These are phyloP conservation scores for Discostella pseudostelligera DNA, from an alignment of 108 stramenopile genomes.

Conservation along the genomic window DNA sequence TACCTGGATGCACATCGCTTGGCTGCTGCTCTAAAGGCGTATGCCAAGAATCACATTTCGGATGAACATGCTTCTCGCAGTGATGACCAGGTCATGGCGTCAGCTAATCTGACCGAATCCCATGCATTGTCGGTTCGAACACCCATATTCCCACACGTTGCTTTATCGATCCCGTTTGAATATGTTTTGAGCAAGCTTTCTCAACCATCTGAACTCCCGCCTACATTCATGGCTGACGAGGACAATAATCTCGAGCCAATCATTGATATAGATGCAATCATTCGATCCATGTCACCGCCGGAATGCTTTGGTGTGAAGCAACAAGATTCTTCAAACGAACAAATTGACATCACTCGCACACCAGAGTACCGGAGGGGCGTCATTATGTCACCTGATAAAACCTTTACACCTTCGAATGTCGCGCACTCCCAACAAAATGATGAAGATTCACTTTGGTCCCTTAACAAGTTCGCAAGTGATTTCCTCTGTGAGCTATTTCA, in stretches of 20 bases:
- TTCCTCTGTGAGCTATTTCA: slow-evolving; percentile 32
- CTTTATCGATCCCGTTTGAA: slow-evolving; percentile 71
- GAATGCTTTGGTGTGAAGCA: slow-evolving; percentile 51
- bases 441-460: slow-evolving; percentile 33
- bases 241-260: slow-evolving; percentile 51
- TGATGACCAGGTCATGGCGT: slow-evolving; percentile 47
- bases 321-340: background rate
- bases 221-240: slow-evolving; percentile 22
- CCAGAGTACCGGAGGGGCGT: slow-evolving; percentile 3
- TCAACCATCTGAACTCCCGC: slow-evolving; percentile 37
- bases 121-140: slow-evolving; percentile 69
- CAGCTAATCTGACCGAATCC: slow-evolving; percentile 74
- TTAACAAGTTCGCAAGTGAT: slow-evolving; percentile 38
- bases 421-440: background rate
- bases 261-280: slow-evolving; percentile 61
- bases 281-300: slow-evolving; percentile 77
- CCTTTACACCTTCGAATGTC: slow-evolving; percentile 24
- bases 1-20: slow-evolving; percentile 82
- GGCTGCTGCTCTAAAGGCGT: slow-evolving; percentile 72
- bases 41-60: slow-evolving; percentile 58
- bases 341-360: slow-evolving; percentile 4
- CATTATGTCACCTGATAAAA: slow-evolving; percentile 27
- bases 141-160: slow-evolving; percentile 63
- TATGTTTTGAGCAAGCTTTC: slow-evolving; percentile 69
- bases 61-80: slow-evolving; percentile 23